phyloP scores from a whole-genome alignment of 1,284 basidiomycete genomes.

The Erythrobasidium hasegawianum region DNA sequence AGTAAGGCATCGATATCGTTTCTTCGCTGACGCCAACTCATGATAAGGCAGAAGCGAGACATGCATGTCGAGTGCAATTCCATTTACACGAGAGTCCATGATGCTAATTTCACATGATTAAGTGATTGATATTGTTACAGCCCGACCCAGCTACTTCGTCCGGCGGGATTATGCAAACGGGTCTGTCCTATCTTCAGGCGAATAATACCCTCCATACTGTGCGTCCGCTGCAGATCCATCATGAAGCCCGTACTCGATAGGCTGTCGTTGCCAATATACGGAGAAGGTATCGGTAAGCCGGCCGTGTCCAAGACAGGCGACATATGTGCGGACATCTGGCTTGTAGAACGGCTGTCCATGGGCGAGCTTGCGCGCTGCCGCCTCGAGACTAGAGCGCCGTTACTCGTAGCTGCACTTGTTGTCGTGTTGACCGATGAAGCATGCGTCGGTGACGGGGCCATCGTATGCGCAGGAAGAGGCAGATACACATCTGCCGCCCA shows the following conservation, averaged over 20 bases:
- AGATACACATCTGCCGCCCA: constrained; percentile 94
- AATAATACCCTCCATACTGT: constrained; percentile 29
- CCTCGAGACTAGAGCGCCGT: constrained; percentile 3
- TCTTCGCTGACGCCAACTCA: constrained; percentile 17
- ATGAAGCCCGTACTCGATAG: constrained; percentile 21
- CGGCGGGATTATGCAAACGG: constrained; percentile 80
- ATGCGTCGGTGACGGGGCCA: constrained; percentile 12
- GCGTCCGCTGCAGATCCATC: constrained; percentile 10
- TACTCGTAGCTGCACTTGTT: constrained; percentile 13
- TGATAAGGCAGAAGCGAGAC: not conserved
- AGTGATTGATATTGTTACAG: constrained; percentile 51
- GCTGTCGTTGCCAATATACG: constrained; percentile 30
- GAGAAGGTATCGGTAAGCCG: constrained; percentile 10
- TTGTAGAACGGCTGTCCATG: constrained; percentile 21
- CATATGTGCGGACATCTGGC: constrained; percentile 16
- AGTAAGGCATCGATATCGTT: not conserved
- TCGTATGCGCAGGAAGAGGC: constrained; percentile 49
- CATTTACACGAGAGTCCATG: not conserved
- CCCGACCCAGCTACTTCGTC: constrained; percentile 87
- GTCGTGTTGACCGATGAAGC: constrained; percentile 29
- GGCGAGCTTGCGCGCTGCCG: constrained; percentile 13
- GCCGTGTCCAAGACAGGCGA: constrained; percentile 12
- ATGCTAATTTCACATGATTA: not conserved
- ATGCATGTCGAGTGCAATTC: not conserved
- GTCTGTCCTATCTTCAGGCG: constrained; percentile 88